Conservation (phyloP, 306 rosid species). For the Pachyrhizus erosus region DNA sequence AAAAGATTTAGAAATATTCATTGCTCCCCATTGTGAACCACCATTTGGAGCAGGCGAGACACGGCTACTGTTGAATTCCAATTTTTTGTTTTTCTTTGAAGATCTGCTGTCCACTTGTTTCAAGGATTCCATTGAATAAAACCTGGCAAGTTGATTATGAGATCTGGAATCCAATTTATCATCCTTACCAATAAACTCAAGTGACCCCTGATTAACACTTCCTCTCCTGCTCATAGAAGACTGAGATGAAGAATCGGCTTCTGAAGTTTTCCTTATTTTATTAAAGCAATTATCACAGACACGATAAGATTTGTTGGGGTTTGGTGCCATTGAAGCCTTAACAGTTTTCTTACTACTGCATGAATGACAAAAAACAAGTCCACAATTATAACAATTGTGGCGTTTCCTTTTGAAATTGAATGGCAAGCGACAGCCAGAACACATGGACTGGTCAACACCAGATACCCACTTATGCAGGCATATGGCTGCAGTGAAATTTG, state of each 20-base stretch:
- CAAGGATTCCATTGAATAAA: slow-evolving; percentile 84
- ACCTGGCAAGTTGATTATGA: slow-evolving; percentile 74
- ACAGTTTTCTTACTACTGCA: slow-evolving; percentile 97
- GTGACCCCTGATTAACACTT: slow-evolving; percentile 77
- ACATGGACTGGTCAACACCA: slow-evolving; percentile 98
- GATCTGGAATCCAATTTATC: slow-evolving; percentile 87
- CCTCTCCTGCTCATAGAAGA: slow-evolving; percentile 94
- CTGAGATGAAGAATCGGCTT: slow-evolving; percentile 76
- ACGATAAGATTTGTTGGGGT: slow-evolving; percentile 96
- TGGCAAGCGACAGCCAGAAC: slow-evolving; percentile 95
- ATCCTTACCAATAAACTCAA: slow-evolving; percentile 73
- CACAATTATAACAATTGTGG: slow-evolving; percentile 96
- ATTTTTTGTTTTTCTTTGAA: slow-evolving; percentile 93
- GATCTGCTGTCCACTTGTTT: slow-evolving; percentile 86
- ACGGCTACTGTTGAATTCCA: slow-evolving; percentile 96
- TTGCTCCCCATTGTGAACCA: slow-evolving; percentile 91
- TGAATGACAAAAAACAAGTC: slow-evolving; percentile 96
- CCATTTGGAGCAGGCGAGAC: slow-evolving; percentile 96
- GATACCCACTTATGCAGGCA: slow-evolving; percentile 99
- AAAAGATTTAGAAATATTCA: slow-evolving; percentile 85
- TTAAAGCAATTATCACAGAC: slow-evolving; percentile 93
- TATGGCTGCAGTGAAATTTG: slow-evolving; percentile 91
- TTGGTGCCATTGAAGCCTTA: slow-evolving; percentile 99
- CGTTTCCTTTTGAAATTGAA: slow-evolving; percentile 98
- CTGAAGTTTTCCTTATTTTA: slow-evolving; percentile 80